These are phyloP conservation scores for Ustilago tritici DNA, from an alignment of 1,284 basidiomycete species.

Conservation along the genomic window DNA sequence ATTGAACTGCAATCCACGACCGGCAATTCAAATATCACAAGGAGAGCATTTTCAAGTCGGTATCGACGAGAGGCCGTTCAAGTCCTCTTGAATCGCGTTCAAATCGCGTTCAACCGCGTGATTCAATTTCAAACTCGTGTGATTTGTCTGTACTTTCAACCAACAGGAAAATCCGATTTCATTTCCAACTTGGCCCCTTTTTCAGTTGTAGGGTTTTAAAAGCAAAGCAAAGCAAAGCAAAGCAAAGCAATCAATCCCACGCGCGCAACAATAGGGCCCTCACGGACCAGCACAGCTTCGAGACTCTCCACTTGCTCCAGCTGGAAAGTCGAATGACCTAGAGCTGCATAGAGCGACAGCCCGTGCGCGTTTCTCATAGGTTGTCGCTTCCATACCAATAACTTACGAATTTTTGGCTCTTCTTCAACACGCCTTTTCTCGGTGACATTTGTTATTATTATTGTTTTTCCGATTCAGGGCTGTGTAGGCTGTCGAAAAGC, in stretches of 20 bases:
- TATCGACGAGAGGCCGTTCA: neutral
- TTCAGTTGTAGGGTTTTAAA: neutral
- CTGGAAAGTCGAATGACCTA: slow-evolving; percentile 1
- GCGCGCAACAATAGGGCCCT: neutral
- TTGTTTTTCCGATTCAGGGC: too few relatives aligned
- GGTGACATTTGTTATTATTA: too few relatives aligned
- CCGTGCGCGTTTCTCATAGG: too few relatives aligned
- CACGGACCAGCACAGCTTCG: too few relatives aligned
- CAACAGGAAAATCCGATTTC: neutral
- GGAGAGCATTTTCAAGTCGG: neutral
- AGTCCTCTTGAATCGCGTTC: neutral
- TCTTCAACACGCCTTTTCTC: too few relatives aligned
- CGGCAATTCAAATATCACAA: neutral
- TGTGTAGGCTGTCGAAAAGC: neutral
- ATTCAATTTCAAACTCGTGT: slow-evolving; percentile 5
- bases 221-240: neutral
- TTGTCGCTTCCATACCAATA: too few relatives aligned
- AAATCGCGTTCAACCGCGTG: neutral
- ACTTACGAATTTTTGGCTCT: too few relatives aligned
- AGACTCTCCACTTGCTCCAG: neutral
- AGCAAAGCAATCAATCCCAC: neutral
- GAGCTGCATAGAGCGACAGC: neutral
- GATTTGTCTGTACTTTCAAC: neutral
- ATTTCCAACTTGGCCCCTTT: neutral
- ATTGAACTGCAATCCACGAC: neutral